These are phyloP conservation scores for Heterobasidion irregulare DNA, from an alignment of 1,284 basidiomycete species.

Conservation along the genomic window DNA sequence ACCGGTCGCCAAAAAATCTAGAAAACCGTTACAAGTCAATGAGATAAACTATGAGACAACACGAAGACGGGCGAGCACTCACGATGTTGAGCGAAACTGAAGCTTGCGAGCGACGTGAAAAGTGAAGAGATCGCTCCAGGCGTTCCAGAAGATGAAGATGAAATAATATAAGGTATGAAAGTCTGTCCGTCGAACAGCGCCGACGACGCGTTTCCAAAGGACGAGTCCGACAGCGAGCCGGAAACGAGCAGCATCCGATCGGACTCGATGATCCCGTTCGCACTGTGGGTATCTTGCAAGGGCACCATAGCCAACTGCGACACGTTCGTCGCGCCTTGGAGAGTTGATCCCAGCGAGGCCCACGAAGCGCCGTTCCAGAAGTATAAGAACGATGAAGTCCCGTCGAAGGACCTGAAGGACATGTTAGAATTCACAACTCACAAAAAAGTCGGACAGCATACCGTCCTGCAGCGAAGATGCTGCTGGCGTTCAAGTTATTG, in stretches of 20 bases:
- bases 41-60: slow-evolving; percentile 1
- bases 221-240: slow-evolving; percentile 64
- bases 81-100: slow-evolving; percentile 71
- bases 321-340: slow-evolving; percentile 52
- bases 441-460: slow-evolving; percentile 24
- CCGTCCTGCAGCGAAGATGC: slow-evolving; percentile 87
- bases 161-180: slow-evolving; percentile 80
- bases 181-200: slow-evolving; percentile 83
- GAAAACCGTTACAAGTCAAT: slow-evolving; percentile 5
- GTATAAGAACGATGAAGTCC: slow-evolving; percentile 61
- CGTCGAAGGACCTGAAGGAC: slow-evolving; percentile 39
- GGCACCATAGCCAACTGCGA: slow-evolving; percentile 90
- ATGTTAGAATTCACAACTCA: background rate
- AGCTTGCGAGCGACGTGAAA: slow-evolving; percentile 72
- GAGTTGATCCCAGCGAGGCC: slow-evolving; percentile 51
- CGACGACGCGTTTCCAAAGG: slow-evolving; percentile 74
- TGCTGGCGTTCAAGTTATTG: slow-evolving; percentile 74
- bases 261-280: slow-evolving; percentile 67
- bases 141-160: slow-evolving; percentile 59
- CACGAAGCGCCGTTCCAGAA: slow-evolving; percentile 80
- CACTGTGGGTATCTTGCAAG: slow-evolving; percentile 62
- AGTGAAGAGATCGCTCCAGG: slow-evolving; percentile 72
- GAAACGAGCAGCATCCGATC: slow-evolving; percentile 91
- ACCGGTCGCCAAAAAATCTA: slow-evolving; percentile 84
- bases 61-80: slow-evolving; percentile 23